These are phyloP conservation scores for Flaveria sonorensis DNA, from an alignment of 129 eudicot species.

Conservation along the genomic window DNA sequence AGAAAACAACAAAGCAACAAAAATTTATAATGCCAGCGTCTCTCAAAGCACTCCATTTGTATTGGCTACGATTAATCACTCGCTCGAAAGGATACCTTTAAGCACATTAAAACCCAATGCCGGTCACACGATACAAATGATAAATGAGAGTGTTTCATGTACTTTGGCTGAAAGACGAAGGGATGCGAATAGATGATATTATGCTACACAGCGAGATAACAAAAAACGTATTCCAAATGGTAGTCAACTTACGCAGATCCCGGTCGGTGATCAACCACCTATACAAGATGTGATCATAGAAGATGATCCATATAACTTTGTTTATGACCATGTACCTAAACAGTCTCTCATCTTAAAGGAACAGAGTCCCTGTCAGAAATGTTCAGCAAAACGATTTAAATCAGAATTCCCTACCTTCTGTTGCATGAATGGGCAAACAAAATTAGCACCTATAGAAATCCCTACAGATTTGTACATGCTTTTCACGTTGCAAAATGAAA, in stretches of 20 bases:
- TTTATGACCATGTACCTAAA: not conserved
- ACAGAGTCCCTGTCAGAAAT: not conserved
- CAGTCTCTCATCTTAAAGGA: not conserved
- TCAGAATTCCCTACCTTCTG: not conserved
- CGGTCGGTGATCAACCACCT: not conserved
- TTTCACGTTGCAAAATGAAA: too few species aligned
- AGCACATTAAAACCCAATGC: not conserved
- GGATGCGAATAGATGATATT: not conserved
- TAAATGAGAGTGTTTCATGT: not conserved
- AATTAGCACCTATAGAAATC: too few species aligned
- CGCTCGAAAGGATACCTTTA: not conserved
- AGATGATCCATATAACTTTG: not conserved
- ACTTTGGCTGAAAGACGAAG: not conserved
- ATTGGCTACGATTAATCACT: not conserved
- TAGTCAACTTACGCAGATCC: not conserved
- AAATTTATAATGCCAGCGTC: not conserved
- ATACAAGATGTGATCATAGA: not conserved
- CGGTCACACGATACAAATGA: not conserved
- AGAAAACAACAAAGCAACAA: not conserved
- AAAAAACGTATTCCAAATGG: not conserved
- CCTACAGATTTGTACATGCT: too few species aligned
- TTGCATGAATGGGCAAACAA: not conserved
- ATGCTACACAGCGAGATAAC: not conserved
- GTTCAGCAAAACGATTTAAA: not conserved
- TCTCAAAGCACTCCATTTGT: not conserved